Base-by-base conservation (phyloP, 768 basidiomycete genomes). In the Pleurotus pulmonarius region DNA sequence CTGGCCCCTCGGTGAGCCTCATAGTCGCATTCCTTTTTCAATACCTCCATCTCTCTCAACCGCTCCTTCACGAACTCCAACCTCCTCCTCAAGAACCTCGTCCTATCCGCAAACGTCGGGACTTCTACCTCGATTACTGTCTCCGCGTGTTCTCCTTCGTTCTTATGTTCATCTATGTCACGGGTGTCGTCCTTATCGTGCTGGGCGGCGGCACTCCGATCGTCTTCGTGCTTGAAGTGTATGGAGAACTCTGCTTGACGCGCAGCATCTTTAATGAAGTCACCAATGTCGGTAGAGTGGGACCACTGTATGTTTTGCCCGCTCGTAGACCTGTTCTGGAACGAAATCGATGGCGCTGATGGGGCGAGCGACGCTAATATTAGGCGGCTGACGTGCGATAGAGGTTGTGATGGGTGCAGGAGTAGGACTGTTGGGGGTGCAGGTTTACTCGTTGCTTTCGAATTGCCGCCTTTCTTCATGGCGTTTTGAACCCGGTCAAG, bases 361-460 rank as follows among this genome's bases (percentile, higher is more conserved):
- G 73, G 71, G 5, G 70, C 58, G 40, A 82, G 63, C 12, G 75
- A 73, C 5, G 79, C 75, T 3, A 75, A 67, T 22, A 88, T 85
- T 40, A 87, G 78, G 11, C 80, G 71, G 48, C 78, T 73, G 46
- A 85, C 74, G 63, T 90, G 86, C 1, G 83, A 84, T 5, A 88
- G 77, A 0, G 86, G 87, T 60, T 88, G 87, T 0, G 83, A 80
- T 4, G 86, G 86, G 58, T 88, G 87, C 0, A 88, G 73, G 5
- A 88, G 78, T 58, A 87, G 79, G 4, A 87, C 82, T 61, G 80
- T 63, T 65, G 84, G 73, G 45, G 70, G 67, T 56, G 57, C 57
- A 38, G 51, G 51, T 29, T 53, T 38, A 46, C 58, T 46, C 57
- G 56, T 57, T 57, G 24, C 44, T 44, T 56, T 47, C 16, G 48